A percentile compares a stretch with the other conserved stretches of the same genome.
Conservation (phyloP, 805 yeast genomes). For the Pichia heedii region DNA sequence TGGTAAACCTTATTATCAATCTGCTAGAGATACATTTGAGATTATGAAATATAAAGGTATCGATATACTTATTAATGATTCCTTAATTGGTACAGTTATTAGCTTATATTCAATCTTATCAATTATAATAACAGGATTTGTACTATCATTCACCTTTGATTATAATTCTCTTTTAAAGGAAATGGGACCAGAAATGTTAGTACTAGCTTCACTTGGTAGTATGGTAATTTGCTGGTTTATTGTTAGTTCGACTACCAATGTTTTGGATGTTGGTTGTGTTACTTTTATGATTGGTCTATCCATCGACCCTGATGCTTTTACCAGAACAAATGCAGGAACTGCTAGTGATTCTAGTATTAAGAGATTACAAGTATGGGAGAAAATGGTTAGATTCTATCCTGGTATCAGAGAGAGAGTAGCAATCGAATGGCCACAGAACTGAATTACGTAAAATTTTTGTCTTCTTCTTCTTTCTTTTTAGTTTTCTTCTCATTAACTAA, state of each 20-base stretch:
- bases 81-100: constrained; percentile 68
- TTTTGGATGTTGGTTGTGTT: constrained; percentile 72
- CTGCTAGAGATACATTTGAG: constrained; percentile 78
- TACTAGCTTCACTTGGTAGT: constrained; percentile 20
- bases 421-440: constrained; percentile 21
- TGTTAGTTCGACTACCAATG: constrained; percentile 60
- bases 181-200: constrained; percentile 21
- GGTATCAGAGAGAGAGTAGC: constrained; percentile 24
- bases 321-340: constrained; percentile 28
- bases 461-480: no score
- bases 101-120: constrained; percentile 68
- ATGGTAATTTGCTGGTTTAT: constrained; percentile 71
- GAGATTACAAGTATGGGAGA: constrained; percentile 49
- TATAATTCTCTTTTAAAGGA: constrained; percentile 3
- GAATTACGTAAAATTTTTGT: background rate
- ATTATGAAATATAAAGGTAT: constrained; percentile 71
- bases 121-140: constrained; percentile 33
- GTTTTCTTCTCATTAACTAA: no score
- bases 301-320: constrained; percentile 73
- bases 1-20: constrained; percentile 65
- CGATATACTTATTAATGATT: constrained; percentile 78
- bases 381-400: constrained; percentile 24
- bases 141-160: constrained; percentile 2
- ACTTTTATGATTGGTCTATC: constrained; percentile 80
- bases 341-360: constrained; percentile 5